These are phyloP conservation scores for Phycomyces nitens DNA, from an alignment of 192 early-diverging fungal species.

Conservation along the genomic window DNA sequence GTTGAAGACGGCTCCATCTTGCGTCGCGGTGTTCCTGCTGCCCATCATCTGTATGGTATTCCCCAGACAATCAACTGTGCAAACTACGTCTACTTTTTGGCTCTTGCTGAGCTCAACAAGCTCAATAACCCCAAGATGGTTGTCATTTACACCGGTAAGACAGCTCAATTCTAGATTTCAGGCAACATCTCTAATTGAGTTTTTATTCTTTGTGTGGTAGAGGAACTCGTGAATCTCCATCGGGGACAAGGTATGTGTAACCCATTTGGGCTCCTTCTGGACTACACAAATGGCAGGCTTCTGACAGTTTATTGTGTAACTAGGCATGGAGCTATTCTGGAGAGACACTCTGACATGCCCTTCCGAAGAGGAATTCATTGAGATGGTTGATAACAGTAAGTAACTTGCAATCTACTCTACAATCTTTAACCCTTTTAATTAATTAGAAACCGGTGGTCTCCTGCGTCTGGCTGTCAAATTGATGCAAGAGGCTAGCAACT, in stretches of 20 bases:
- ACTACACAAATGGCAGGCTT: neutral
- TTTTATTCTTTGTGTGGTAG: constrained; percentile 23
- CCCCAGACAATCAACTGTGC: constrained; percentile 94
- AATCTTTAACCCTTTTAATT: too few species aligned
- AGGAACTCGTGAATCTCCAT: constrained; percentile 89
- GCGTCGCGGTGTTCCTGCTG: constrained; percentile 86
- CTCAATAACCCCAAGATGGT: constrained; percentile 68
- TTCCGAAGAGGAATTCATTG: constrained; percentile 85
- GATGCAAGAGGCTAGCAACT: constrained; percentile 77
- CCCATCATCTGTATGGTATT: constrained; percentile 94
- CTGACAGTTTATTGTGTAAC: neutral
- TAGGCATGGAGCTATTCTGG: constrained; percentile 96
- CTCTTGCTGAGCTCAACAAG: constrained; percentile 69
- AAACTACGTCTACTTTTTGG: constrained; percentile 96
- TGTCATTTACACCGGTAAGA: constrained; percentile 73
- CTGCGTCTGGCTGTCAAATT: constrained; percentile 89
- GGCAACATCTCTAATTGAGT: too few species aligned
- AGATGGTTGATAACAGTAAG: constrained; percentile 94
- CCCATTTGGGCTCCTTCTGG: neutral
- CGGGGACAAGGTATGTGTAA: constrained; percentile 65
- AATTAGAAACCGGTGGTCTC: constrained; percentile 93
- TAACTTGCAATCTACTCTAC: too few species aligned
- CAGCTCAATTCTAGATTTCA: neutral
- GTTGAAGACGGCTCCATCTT: constrained; percentile 91
- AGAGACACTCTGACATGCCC: constrained; percentile 89